These are phyloP conservation scores for Apophysomyces variabilis DNA, from an alignment of 371 early-diverging fungal species.

Conservation along the genomic window DNA sequence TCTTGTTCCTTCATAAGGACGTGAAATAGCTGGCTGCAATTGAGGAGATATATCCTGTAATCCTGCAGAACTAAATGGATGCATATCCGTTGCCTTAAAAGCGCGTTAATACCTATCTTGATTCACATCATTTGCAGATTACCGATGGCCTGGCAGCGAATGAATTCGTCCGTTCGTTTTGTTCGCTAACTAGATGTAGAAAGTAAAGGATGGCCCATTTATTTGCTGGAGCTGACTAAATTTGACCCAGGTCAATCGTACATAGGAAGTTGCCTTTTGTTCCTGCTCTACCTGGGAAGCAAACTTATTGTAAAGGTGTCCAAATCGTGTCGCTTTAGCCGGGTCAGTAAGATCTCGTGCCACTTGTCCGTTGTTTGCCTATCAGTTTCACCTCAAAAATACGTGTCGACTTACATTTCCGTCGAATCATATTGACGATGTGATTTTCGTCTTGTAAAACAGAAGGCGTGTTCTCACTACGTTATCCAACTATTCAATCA, in stretches of 20 bases:
- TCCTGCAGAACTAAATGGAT: slow-evolving; percentile 24
- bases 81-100: slow-evolving; percentile 18
- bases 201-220: slow-evolving; percentile 81
- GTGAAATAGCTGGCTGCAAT: slow-evolving; percentile 32
- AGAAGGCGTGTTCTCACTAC: slow-evolving; percentile 66
- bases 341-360: slow-evolving; percentile 50
- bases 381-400: not conserved
- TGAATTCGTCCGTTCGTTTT: slow-evolving; percentile 16
- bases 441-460: slow-evolving; percentile 63
- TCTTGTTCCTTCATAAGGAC: slow-evolving; percentile 28
- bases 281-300: slow-evolving; percentile 50
- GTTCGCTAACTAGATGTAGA: slow-evolving; percentile 60
- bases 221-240: slow-evolving; percentile 49
- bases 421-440: slow-evolving; percentile 69
- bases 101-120: no score
- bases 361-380: slow-evolving; percentile 30
- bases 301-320: slow-evolving; percentile 67
- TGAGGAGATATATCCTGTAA: slow-evolving; percentile 26
- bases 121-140: not conserved
- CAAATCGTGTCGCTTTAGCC: slow-evolving; percentile 66
- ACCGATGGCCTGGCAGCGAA: slow-evolving; percentile 10
- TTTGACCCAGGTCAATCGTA: not conserved
- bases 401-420: slow-evolving; percentile 53
- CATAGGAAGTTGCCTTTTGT: not conserved
- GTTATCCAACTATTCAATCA: not conserved